Base-by-base conservation (phyloP, 208 protist species). In the Trypanosoma rangeli region DNA sequence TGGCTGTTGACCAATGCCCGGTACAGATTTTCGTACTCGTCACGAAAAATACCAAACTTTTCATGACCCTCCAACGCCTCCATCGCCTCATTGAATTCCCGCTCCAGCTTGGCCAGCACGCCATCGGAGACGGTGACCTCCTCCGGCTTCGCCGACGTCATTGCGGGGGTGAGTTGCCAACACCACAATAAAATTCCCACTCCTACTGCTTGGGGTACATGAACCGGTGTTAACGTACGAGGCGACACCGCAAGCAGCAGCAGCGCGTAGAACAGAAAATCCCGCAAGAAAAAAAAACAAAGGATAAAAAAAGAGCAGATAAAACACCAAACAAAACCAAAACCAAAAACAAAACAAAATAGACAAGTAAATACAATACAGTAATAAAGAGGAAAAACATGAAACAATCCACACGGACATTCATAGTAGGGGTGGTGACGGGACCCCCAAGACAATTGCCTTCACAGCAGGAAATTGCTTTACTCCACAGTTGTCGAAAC, bases 11-110 rank as follows among this genome's bases (percentile, higher is more conserved):
- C 92, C 12, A 99, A 84, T 0, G 97, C 97, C 33, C 87, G 74
- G 70, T 99, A 97, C 13, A 99, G 76, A 69, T 99, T 99, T 46
- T 99, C 97, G 78, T 99, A 99, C 79, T 99, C 98, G 8, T 91
- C 64, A 4, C 96, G 89, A 79, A 99, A 99, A 26, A 94, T 86
- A 58, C 97, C 95, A 16, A 99, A 86, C 61, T 74, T 83, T 42
- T 98, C 95, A 64, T 99, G 93, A 39, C 86, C 95, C 20, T 92
- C 87, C 0, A 99, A 86, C n/a, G 98, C 94, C 13, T 74, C 39
- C 85, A 98, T 95, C 35, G 90, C 96, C 74, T 98, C 90, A 44
- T 98, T 79, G 76, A 98, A 99, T 70, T 99, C 96, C 42, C 85
- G 70, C 83, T 98, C 96, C 13, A 99, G 80, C 15, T 87, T 86